Evolutionary conservation across 2,329 filamentous ascomycete species (phyloP), one percentile per base, ranked within the genome.

Genomic region (Plectosphaerella cucumerina): DNA sequence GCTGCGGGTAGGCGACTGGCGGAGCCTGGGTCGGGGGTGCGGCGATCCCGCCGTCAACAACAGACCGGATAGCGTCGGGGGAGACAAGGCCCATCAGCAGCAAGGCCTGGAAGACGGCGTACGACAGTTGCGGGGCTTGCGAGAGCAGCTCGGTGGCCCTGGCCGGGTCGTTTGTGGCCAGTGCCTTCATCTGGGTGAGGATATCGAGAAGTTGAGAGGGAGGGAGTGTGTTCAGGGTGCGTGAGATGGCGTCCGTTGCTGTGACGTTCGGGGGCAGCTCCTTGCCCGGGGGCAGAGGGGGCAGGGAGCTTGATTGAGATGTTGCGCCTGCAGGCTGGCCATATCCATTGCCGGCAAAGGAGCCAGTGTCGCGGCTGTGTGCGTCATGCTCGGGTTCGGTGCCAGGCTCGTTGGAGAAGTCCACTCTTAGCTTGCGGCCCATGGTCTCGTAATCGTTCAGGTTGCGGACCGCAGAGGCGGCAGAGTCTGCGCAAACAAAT

Each of bases 401-500:
- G 59, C 87, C 87, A 58, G 90, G 90, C 67, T 97, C 93, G 68
- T 96, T 96, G 53, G 90, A 94, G 71, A 95, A 99, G 70, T 97
- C 94, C 50, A 99, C 94, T 54, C 92, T 84, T 56, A 99, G 80
- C 69, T 96, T 96, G 62, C 94, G 84, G 50, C 91, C 91, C 86
- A 96, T 95, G 65, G 97, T 85, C 67, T 97, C 93, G 71, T 90
- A 86, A 68, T 96, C 91, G 73, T 97, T 96, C 48, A 97, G 76
- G 66, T 99, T 97, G 60, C 93, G 87, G 45, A 97, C 93, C 3
- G 94, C 94, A 2, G 91, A 96, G 35, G 93, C 90, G 31, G 94
- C 94, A 22, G 91, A 86, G 61, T 86, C 83, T 84, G 53, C 20
- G 26, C 26, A 5, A 44, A 42, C 5, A 20, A n/a, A 5, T 42